Evolutionary conservation across 352 stramenopile genomes (phyloP).

Genomic region (Pythium rhizo-oryzae): DNA sequence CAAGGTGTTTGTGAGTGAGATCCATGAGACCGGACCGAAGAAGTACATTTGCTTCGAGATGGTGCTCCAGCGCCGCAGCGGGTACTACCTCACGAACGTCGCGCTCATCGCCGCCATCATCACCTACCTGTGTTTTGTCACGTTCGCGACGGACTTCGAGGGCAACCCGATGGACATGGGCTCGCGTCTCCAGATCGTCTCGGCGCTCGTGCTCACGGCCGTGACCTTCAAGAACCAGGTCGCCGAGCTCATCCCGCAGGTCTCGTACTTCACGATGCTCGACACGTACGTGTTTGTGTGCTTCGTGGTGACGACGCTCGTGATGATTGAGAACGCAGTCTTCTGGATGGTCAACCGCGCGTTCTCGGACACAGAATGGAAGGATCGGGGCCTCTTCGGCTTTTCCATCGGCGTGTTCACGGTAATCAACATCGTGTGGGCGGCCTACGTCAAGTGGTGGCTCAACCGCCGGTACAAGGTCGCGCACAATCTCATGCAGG

Average conservation of each 20-base stretch:
- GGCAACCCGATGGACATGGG: conserved; percentile 42
- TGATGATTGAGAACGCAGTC: conserved; percentile 60
- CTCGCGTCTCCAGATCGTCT: conserved; percentile 56
- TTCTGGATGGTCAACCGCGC: conserved; percentile 40
- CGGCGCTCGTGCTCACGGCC: conserved; percentile 65
- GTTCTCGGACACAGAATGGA: conserved; percentile 23
- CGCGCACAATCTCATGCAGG: conserved; percentile 33
- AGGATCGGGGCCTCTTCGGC: conserved; percentile 37
- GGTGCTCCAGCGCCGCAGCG: conserved; percentile 51
- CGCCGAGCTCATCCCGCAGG: conserved; percentile 45
- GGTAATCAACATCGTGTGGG: conserved; percentile 45
- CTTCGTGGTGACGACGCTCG: conserved; percentile 54
- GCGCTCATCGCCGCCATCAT: conserved; percentile 49
- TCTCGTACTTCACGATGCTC: conserved; percentile 70
- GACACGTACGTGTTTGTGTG: conserved; percentile 71
- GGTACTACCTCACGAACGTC: conserved; percentile 65
- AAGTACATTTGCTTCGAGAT: conserved; percentile 60
- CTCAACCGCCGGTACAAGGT: conserved; percentile 34
- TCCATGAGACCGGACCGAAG: conserved; percentile 38
- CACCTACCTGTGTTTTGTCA: conserved; percentile 60
- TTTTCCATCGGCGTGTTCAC: conserved; percentile 47
- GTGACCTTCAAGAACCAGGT: conserved; percentile 72
- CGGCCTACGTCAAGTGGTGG: conserved; percentile 29
- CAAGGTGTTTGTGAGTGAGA: conserved; percentile 51
- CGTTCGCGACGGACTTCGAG: conserved; percentile 42